phyloP scores from a whole-genome alignment of 768 basidiomycete species.

The Termitomyces sp. region DNA sequence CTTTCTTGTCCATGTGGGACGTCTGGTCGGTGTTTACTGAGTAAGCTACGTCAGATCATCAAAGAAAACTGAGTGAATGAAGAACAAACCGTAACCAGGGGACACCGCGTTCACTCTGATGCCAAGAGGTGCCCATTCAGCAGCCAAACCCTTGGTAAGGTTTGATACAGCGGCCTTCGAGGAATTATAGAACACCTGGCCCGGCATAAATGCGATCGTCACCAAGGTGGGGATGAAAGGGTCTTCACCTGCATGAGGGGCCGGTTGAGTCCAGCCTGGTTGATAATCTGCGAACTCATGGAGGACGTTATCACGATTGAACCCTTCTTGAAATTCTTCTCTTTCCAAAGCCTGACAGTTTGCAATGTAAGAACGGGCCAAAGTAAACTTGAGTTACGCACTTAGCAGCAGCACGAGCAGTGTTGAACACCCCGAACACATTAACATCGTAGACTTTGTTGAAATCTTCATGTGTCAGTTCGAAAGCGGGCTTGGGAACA shows the following conservation, averaged over 20 bases:
- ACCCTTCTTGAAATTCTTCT: constrained; percentile 27
- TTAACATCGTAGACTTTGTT: constrained; percentile 50
- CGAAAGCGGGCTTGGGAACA: constrained; percentile 55
- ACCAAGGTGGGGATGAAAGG: too few species aligned
- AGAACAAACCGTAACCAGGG: constrained; percentile 50
- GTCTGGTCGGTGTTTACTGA: constrained; percentile 60
- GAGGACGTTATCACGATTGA: constrained; percentile 63
- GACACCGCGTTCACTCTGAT: constrained; percentile 61
- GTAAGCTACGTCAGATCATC: neutral
- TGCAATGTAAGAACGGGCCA: neutral
- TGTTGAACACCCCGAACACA: constrained; percentile 64
- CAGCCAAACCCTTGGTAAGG: constrained; percentile 51
- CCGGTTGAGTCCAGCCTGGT: constrained; percentile 37
- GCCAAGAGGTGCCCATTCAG: constrained; percentile 50
- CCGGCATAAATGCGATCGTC: neutral
- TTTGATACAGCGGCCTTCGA: constrained; percentile 64
- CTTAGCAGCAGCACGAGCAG: constrained; percentile 53
- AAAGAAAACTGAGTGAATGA: neutral
- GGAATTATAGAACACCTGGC: constrained; percentile 52
- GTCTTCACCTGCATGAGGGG: constrained; percentile 45
- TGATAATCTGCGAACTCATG: constrained; percentile 67
- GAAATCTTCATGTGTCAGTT: constrained; percentile 54
- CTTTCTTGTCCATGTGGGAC: constrained; percentile 40
- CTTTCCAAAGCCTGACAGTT: constrained; percentile 38
- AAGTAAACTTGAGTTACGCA: constrained; percentile 16